phyloP scores from a whole-genome alignment of 441 rosid genomes.

The Aquilaria agallochum region DNA sequence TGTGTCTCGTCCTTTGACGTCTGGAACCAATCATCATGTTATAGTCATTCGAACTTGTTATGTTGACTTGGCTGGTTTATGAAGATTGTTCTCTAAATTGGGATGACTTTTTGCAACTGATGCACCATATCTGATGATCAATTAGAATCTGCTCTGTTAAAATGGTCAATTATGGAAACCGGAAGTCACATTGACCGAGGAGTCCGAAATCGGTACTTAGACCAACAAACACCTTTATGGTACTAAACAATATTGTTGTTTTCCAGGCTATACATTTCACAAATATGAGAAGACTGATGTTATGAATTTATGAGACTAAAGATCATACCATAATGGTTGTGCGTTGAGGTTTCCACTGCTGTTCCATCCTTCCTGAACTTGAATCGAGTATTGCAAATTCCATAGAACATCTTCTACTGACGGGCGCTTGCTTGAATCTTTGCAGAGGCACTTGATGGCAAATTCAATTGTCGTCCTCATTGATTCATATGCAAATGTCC shows the following conservation, averaged over 20 bases:
- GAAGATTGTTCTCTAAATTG: constrained; percentile 20
- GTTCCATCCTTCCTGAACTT: constrained; percentile 80
- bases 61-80: constrained; percentile 19
- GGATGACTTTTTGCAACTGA: constrained; percentile 5
- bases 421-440: constrained; percentile 46
- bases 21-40: constrained; percentile 13
- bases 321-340: constrained; percentile 9
- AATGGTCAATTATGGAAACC: too few species aligned
- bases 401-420: constrained; percentile 78
- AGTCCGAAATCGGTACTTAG: too few species aligned
- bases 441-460: constrained; percentile 60
- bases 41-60: constrained; percentile 13
- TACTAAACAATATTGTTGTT: too few species aligned
- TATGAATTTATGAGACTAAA: background rate
- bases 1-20: constrained; percentile 19
- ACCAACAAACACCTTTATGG: too few species aligned
- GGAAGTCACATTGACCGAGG: too few species aligned
- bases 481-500: constrained; percentile 74
- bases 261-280: too few species aligned
- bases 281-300: background rate
- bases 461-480: constrained; percentile 63
- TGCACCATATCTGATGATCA: too few species aligned
- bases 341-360: constrained; percentile 64
- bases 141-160: too few species aligned
- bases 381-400: constrained; percentile 78